These are phyloP conservation scores for Guadua angustifolia DNA, from an alignment of 176 grass and related monocot species.

Conservation along the genomic window DNA sequence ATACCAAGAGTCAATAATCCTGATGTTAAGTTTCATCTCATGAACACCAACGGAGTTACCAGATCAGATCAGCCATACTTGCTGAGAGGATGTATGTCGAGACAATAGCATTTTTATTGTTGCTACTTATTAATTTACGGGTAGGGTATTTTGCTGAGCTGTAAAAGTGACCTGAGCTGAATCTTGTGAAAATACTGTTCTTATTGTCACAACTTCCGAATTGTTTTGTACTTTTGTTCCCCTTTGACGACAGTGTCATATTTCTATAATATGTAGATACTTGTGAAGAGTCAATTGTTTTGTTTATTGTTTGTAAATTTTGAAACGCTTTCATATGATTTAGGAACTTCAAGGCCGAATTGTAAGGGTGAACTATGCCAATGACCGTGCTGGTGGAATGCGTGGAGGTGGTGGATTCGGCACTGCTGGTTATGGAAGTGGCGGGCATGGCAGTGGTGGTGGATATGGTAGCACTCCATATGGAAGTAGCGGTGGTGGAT, in stretches of 20 bases:
- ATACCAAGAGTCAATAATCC: background rate
- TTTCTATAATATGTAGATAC: background rate
- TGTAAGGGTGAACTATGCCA: conserved; percentile 70
- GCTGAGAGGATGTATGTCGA: background rate
- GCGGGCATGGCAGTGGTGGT: conserved; percentile 35
- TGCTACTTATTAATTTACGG: conserved; percentile 4
- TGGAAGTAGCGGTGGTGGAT: background rate
- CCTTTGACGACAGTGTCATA: background rate
- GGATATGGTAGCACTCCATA: background rate
- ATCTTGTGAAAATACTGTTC: background rate
- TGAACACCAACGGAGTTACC: background rate
- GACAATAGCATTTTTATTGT: background rate
- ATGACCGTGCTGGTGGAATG: conserved; percentile 56
- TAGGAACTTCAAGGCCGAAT: conserved; percentile 86
- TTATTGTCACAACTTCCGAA: background rate
- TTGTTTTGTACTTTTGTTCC: background rate
- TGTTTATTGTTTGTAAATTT: conserved; percentile 22
- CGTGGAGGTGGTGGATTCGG: conserved; percentile 41
- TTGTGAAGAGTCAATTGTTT: conserved; percentile 11
- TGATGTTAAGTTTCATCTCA: background rate
- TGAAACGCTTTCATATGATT: conserved; percentile 37
- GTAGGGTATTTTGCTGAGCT: background rate
- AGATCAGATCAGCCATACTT: background rate
- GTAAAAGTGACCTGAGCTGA: background rate
- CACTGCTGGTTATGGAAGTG: conserved; percentile 34